Base-by-base conservation (phyloP, 2,329 filamentous ascomycete species). In the Cordyceps sp. region DNA sequence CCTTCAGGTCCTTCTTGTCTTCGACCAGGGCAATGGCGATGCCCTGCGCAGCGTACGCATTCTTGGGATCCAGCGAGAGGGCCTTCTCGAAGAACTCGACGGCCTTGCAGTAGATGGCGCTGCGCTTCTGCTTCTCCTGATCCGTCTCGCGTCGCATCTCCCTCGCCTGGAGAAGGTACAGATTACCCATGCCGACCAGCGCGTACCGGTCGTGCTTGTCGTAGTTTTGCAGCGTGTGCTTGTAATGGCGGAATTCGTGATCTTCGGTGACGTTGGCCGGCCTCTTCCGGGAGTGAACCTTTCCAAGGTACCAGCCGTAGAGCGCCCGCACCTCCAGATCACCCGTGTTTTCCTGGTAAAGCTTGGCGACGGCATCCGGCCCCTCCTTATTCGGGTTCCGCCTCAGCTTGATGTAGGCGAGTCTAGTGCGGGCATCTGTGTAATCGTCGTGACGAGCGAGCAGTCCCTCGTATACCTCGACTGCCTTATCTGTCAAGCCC, bases 71-170 rank as follows among this genome's bases (percentile, higher is more conserved):
- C n/a, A 98, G 62, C 39, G 92, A 84, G 16, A 98, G 62, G 5
- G 88, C 88, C 58, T 98, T 98, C 52, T 96, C 90, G 45, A 94
- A 98, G 57, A 98, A 98, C 50, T 98, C 92, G 10, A 96, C 86
- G 0, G 90, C 86, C 42, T 88, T 85, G 49, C 77, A 74, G 50
- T 96, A 98, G 38, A 75, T 78, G 43, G 79, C 81, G 35, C 78
- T 80, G 33, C 86, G 77, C 60, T 92, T 93, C 45, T 93, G 80
- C 56, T 83, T 93, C 37, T 98, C 88, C 37, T 75, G 67, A 8
- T 96, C 90, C 0, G 81, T 81, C 38, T 90, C 82, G 31, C 86
- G 75, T 20, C 83, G 80, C 85, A 96, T 94, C 53, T 98, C 92
- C 43, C 90, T 75, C 9, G 90, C 90, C 38, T 83, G 75, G 42